These are phyloP conservation scores for Coprinopsis strossmayeri DNA, from an alignment of 768 basidiomycete genomes.

Conservation along the genomic window DNA sequence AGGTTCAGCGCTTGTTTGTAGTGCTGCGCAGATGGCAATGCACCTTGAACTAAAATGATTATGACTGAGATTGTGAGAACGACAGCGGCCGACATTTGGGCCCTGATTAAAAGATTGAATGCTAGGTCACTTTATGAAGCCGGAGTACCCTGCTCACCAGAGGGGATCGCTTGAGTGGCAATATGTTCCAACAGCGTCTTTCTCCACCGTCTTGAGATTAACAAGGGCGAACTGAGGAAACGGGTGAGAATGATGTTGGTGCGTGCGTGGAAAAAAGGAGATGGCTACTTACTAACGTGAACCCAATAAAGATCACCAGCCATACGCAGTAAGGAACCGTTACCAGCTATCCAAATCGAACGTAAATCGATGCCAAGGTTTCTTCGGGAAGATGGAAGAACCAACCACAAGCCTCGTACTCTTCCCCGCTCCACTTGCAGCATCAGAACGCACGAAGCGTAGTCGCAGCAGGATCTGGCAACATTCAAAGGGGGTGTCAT, in stretches of 20 bases:
- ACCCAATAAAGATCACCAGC: slow-evolving; percentile 18
- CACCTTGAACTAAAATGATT: slow-evolving; percentile 19
- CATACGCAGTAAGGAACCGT: slow-evolving; percentile 21
- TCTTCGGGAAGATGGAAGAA: background rate
- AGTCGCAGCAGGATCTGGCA: slow-evolving; percentile 23
- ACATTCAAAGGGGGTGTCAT: background rate
- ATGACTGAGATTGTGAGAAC: slow-evolving; percentile 17
- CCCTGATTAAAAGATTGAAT: slow-evolving; percentile 10
- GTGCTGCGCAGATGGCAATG: background rate
- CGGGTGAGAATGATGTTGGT: background rate
- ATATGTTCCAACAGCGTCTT: slow-evolving; percentile 23
- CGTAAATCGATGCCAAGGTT: too few species aligned
- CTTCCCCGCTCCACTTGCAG: slow-evolving; percentile 14
- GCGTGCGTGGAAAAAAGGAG: background rate
- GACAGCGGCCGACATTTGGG: slow-evolving; percentile 21
- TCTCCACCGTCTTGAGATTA: slow-evolving; percentile 18
- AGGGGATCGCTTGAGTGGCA: slow-evolving; percentile 20
- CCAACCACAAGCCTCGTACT: slow-evolving; percentile 18
- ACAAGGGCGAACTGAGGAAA: slow-evolving; percentile 13
- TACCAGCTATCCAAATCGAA: slow-evolving; percentile 17
- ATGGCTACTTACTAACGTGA: slow-evolving; percentile 17
- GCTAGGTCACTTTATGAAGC: background rate
- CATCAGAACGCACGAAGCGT: slow-evolving; percentile 15
- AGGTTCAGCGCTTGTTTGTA: background rate
- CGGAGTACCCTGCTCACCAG: slow-evolving; percentile 12